Conservation (phyloP, 2,329 filamentous ascomycete genomes). For the Hypoxylon sp. region DNA sequence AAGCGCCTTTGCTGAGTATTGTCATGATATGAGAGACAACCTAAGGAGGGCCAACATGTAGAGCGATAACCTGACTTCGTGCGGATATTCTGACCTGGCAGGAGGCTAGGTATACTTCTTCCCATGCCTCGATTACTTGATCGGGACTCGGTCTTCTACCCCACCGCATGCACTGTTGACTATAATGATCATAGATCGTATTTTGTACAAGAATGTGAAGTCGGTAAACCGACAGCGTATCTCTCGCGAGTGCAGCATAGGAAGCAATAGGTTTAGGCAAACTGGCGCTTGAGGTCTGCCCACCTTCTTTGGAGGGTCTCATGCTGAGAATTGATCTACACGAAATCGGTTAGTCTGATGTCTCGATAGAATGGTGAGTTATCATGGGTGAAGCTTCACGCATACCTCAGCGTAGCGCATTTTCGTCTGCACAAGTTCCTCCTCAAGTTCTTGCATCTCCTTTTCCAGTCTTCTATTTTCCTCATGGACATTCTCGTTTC, state of each 20-base stretch:
- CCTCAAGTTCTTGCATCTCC: slow-evolving; percentile 90
- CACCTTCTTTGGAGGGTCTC: slow-evolving; percentile 81
- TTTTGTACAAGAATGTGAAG: slow-evolving; percentile 40
- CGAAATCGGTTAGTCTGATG: slow-evolving; percentile 22
- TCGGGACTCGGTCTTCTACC: slow-evolving; percentile 6
- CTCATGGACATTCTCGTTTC: slow-evolving; percentile 92
- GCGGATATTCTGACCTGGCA: slow-evolving; percentile 22
- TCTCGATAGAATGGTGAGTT: not conserved
- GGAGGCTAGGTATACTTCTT: not conserved
- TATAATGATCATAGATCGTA: slow-evolving; percentile 29
- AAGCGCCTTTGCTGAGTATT: not conserved
- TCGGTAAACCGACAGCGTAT: slow-evolving; percentile 6
- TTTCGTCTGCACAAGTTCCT: slow-evolving; percentile 91
- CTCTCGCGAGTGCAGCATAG: slow-evolving; percentile 10
- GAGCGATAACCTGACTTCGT: slow-evolving; percentile 26
- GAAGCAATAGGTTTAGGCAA: slow-evolving; percentile 53
- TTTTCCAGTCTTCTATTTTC: slow-evolving; percentile 91
- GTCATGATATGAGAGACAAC: not conserved
- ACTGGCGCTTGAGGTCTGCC: slow-evolving; percentile 76
- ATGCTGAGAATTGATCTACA: slow-evolving; percentile 76
- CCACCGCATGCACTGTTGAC: slow-evolving; percentile 17
- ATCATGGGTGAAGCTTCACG: slow-evolving; percentile 34
- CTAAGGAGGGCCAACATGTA: not conserved
- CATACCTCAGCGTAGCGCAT: slow-evolving; percentile 94
- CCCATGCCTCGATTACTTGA: slow-evolving; percentile 4